Base-by-base conservation (phyloP, 352 stramenopile genomes). In the Phytopythium chamaehyphon region DNA sequence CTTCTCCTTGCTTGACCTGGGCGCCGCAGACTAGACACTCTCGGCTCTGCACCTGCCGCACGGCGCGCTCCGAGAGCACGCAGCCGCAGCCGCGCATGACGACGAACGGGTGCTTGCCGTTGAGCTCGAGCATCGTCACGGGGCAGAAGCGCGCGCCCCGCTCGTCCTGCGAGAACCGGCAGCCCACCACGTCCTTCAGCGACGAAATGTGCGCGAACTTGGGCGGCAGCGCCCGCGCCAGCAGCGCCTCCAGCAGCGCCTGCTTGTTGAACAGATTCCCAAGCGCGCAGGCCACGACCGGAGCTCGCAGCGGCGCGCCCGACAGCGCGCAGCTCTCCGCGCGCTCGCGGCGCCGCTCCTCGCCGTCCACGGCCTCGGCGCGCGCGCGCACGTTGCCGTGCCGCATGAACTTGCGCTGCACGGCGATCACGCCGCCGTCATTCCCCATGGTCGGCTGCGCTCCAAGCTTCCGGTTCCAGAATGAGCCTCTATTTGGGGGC, bases 231-330 rank as follows among this genome's bases (percentile, higher is more conserved):
- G 80, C 78, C 39, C 82, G 77, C 5, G 91, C 83, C 44, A 97
- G 64, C 38, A 97, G 50, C 19, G 78, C 74, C 62, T 90, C 73
- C 12, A 97, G 61, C 54, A 97, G 55, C 40, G 76, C 73, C 54
- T 96, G 83, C 71, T 97, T 97, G 66, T 97, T 97, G 71, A 93
- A 97, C 11, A 97, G 60, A 63, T 96, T 95, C 47, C 90, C 90
- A 23, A 96, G 65, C 45, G 80, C 75, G 61, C 89, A 97, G 12
- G 76, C 85, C 31, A 96, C 90, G 35, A 97, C 76, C 15, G 89
- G 89, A 53, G 86, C 86, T 5, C 67, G 61, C 31, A 97, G 71
- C 37, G 75, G 66, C 57, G 96, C 78, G 22, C 76, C 83, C 11
- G 82, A 94, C 56, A 97, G 48, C 26, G 86, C 85, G 50, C 89